phyloP scores from a whole-genome alignment of 495 filamentous ascomycete genomes.

The Xylaria bambusicola region DNA sequence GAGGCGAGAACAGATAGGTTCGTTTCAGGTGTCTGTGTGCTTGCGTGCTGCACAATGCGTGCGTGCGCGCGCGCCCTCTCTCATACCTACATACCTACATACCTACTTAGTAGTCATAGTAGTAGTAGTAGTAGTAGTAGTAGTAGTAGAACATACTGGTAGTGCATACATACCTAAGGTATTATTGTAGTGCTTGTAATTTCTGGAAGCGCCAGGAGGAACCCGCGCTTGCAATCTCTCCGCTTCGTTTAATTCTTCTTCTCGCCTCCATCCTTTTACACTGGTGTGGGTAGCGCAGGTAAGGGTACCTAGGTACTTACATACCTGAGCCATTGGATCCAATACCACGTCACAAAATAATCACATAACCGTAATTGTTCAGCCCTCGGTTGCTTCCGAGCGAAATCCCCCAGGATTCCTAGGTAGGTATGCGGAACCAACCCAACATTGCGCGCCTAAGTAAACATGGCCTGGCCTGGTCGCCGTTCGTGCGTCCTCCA shows the following conservation, averaged over 20 bases:
- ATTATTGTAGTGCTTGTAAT: too few species aligned
- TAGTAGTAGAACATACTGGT: too few species aligned
- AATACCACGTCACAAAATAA: too few species aligned
- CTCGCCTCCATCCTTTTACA: constrained; percentile 9
- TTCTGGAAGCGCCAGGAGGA: constrained; percentile 21
- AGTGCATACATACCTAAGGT: too few species aligned
- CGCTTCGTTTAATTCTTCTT: background rate
- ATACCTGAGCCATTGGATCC: too few species aligned
- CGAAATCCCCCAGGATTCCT: background rate
- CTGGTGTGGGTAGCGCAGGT: background rate
- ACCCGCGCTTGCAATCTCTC: background rate
- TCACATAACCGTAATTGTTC: too few species aligned
- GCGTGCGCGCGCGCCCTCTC: too few species aligned
- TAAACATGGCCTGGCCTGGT: background rate
- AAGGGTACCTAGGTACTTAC: background rate
- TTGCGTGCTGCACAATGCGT: too few species aligned
- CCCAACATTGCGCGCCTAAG: constrained; percentile 11
- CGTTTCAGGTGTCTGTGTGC: constrained; percentile 10
- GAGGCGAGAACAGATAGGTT: background rate
- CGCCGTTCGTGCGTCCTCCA: too few species aligned
- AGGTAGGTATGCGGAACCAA: too few species aligned
- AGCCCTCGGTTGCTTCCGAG: constrained; percentile 12
- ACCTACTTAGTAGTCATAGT: background rate
- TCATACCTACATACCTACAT: background rate
- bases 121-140: too few species aligned